Conservation (phyloP, 345 rosid species). For the Eucalyptus marginata region DNA sequence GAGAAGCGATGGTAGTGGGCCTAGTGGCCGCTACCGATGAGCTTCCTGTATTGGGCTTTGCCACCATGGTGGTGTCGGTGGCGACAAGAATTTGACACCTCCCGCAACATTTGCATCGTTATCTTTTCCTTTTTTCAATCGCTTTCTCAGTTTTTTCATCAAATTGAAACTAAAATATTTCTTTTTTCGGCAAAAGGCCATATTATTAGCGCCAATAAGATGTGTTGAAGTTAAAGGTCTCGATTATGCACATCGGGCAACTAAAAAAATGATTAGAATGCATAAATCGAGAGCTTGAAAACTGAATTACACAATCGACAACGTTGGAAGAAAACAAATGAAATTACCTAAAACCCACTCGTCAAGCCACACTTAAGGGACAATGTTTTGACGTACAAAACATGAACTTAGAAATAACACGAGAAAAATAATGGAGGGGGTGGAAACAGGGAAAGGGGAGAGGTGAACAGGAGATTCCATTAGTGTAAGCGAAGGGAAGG, state of each 20-base stretch:
- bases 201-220: rapidly evolving
- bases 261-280: neutral
- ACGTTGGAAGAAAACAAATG: neutral
- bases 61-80: neutral
- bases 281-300: neutral
- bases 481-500: neutral
- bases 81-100: neutral
- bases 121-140: neutral
- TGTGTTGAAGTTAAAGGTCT: neutral
- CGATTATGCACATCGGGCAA: neutral
- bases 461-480: neutral
- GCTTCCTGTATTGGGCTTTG: neutral
- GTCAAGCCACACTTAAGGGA: neutral
- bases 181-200: neutral
- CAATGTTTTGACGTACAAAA: neutral
- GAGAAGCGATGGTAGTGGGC: neutral
- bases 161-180: neutral
- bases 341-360: neutral
- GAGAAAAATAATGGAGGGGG: neutral
- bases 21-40: neutral
- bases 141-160: neutral
- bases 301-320: no score
- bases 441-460: neutral
- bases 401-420: neutral
- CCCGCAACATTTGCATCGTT: neutral